These are phyloP conservation scores for Helichrysum umbraculigerum DNA, from an alignment of 129 eudicot species.

Conservation along the genomic window DNA sequence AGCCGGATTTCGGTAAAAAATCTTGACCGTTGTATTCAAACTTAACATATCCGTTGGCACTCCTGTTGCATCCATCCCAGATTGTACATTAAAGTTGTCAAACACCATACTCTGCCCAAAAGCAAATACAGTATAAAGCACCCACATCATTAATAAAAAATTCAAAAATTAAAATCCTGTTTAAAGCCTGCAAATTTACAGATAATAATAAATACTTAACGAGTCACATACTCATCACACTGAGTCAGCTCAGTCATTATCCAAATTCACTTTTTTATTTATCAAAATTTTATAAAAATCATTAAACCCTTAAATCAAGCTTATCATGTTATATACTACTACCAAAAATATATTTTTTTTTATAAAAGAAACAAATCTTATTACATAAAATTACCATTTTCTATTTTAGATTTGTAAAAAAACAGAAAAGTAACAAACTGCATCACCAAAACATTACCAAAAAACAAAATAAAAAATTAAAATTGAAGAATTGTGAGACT, in stretches of 20 bases:
- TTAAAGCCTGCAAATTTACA: constrained; percentile 13
- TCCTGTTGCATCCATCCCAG: constrained; percentile 83
- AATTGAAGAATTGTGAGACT: background rate
- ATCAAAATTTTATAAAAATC: background rate
- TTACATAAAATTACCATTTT: background rate
- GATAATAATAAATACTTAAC: constrained; percentile 20
- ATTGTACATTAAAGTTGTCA: constrained; percentile 69
- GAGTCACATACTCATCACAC: constrained; percentile 11
- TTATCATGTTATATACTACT: too few species aligned
- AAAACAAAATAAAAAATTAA: background rate
- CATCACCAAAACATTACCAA: background rate
- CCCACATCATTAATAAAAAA: constrained; percentile 9
- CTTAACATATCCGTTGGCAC: constrained; percentile 93
- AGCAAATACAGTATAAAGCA: constrained; percentile 21
- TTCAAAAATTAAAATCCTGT: constrained; percentile 10
- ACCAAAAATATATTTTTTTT: too few species aligned
- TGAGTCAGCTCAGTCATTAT: constrained; percentile 28
- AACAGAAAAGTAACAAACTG: background rate
- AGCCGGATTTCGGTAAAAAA: constrained; percentile 68
- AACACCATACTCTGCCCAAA: constrained; percentile 66
- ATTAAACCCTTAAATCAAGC: background rate
- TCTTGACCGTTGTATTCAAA: constrained; percentile 74
- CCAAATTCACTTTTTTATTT: background rate
- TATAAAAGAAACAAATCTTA: background rate
- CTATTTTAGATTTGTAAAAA: too few species aligned